A percentile compares a stretch with the other conserved stretches of the same genome.
phyloP scores from a whole-genome alignment of 2,329 filamentous ascomycete species.

The Exophiala spinifera region DNA sequence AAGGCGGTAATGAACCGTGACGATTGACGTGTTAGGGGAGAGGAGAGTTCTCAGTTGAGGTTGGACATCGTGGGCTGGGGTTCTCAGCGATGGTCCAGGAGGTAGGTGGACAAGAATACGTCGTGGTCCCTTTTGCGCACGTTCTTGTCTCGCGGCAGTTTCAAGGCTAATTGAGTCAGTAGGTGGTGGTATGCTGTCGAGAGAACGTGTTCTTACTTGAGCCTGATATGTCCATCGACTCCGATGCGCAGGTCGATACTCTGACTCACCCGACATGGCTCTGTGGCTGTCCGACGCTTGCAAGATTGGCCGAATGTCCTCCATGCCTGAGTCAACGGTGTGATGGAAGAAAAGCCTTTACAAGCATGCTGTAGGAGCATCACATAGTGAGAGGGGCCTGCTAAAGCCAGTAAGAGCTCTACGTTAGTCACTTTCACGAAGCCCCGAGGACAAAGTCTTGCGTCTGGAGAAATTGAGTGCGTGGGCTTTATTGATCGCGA shows the following conservation, averaged over 20 bases:
- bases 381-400: background rate
- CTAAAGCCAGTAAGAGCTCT: background rate
- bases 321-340: background rate
- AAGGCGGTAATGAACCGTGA: constrained; percentile 43
- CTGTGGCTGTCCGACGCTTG: background rate
- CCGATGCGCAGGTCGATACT: constrained; percentile 16
- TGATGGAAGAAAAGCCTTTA: background rate
- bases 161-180: background rate
- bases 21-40: constrained; percentile 36
- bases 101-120: constrained; percentile 40
- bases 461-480: no score
- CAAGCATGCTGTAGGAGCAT: constrained; percentile 2
- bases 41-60: constrained; percentile 31
- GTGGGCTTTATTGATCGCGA: no score
- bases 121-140: constrained; percentile 7
- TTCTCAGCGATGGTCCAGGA: constrained; percentile 34
- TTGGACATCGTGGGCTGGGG: background rate
- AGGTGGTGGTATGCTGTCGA: background rate
- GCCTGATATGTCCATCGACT: constrained; percentile 8
- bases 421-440: background rate
- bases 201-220: constrained; percentile 13
- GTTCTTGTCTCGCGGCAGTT: background rate
- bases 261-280: background rate
- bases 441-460: no score
- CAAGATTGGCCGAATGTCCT: background rate